phyloP scores from a whole-genome alignment of 2,329 filamentous ascomycete species.

The Fusarium coffeatum region DNA sequence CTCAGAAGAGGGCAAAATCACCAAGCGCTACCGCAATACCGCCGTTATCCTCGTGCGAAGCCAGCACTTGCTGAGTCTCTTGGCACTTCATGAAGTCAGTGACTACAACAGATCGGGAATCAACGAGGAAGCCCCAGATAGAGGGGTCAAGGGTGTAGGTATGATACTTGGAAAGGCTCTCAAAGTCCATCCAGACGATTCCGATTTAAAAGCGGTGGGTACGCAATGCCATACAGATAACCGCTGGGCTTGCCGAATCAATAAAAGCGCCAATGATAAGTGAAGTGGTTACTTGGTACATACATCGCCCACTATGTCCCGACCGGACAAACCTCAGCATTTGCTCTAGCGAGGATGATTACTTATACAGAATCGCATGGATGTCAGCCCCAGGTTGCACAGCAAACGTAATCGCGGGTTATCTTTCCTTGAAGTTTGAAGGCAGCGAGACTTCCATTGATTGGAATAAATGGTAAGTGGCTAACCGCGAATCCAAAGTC shows the following conservation, averaged over 20 bases:
- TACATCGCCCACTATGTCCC: background rate
- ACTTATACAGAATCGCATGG: background rate
- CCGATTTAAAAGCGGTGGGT: too few relatives aligned
- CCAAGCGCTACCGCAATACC: conserved; percentile 13
- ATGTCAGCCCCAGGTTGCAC: background rate
- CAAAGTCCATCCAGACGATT: background rate
- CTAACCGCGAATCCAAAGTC: too few relatives aligned
- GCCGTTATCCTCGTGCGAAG: conserved; percentile 2
- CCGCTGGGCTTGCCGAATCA: background rate
- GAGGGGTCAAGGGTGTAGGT: background rate
- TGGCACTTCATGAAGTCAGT: too few relatives aligned
- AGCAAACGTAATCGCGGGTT: background rate
- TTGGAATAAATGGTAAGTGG: background rate
- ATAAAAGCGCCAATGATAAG: background rate
- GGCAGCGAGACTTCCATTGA: background rate
- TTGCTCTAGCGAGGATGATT: background rate
- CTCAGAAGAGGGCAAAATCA: conserved; percentile 3
- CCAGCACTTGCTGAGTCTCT: too few relatives aligned
- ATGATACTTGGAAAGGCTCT: background rate
- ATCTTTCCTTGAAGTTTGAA: background rate
- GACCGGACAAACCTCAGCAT: background rate
- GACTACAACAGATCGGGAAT: too few relatives aligned
- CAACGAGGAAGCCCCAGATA: too few relatives aligned
- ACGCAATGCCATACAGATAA: too few relatives aligned
- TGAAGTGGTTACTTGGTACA: background rate